phyloP scores from a whole-genome alignment of 2,329 filamentous ascomycete species.

The Neofusicoccum umdonicola region DNA sequence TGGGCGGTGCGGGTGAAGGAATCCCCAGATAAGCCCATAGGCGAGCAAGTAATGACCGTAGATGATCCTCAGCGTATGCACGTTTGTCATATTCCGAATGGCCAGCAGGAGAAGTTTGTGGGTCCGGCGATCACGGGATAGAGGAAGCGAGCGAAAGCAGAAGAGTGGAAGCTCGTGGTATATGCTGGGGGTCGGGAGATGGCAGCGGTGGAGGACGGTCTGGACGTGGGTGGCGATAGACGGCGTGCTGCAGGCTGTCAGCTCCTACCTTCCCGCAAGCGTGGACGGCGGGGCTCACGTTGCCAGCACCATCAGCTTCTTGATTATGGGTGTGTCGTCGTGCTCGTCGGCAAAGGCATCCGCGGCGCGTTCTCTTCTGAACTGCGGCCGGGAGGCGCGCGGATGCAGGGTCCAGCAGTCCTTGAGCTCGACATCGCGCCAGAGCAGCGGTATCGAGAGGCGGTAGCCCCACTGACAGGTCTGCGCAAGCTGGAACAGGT shows the following conservation, averaged over 20 bases:
- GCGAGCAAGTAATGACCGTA: conserved; percentile 44
- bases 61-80: conserved; percentile 45
- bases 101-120: conserved; percentile 40
- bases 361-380: neutral
- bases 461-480: conserved; percentile 36
- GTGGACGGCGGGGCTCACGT: conserved; percentile 26
- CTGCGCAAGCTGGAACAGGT: conserved; percentile 33
- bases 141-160: conserved; percentile 37
- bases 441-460: conserved; percentile 38
- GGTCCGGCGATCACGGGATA: conserved; percentile 42
- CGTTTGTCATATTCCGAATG: conserved; percentile 40
- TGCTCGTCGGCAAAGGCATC: conserved; percentile 28
- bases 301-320: conserved; percentile 42
- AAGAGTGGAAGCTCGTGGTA: conserved; percentile 43
- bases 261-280: neutral
- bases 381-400: conserved; percentile 20
- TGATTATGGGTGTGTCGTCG: conserved; percentile 44
- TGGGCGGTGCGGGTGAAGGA: conserved; percentile 35
- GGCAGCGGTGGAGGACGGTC: conserved; percentile 45
- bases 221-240: conserved; percentile 43
- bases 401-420: conserved; percentile 37
- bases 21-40: conserved; percentile 38
- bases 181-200: conserved; percentile 45
- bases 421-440: conserved; percentile 40
- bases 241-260: conserved; percentile 34